phyloP scores from a whole-genome alignment of 2,329 filamentous ascomycete genomes.

The Knoxdaviesia capensis region DNA sequence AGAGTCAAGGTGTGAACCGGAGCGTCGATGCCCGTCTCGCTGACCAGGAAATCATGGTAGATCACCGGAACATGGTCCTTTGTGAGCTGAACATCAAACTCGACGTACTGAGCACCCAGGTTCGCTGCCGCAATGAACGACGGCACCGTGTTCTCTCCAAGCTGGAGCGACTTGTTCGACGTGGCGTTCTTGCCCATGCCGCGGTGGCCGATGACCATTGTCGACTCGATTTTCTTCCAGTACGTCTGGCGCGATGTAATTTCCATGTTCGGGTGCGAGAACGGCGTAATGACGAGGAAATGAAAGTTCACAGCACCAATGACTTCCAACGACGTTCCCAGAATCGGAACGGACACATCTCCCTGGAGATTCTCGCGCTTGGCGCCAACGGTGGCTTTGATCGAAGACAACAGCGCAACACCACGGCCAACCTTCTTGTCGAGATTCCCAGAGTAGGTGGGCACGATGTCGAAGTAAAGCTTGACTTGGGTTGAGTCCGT shows the following conservation, averaged over 20 bases:
- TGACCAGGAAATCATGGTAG: conserved; percentile 95
- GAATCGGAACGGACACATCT: conserved; percentile 78
- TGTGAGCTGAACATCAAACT: conserved; percentile 87
- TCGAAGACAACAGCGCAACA: conserved; percentile 69
- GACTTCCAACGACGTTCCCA: conserved; percentile 68
- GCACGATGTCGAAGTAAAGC: conserved; percentile 82
- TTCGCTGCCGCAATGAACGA: conserved; percentile 96
- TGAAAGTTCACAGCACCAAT: conserved; percentile 96
- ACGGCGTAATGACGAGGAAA: conserved; percentile 86
- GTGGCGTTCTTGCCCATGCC: conserved; percentile 80
- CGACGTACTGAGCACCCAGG: conserved; percentile 57
- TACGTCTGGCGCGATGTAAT: conserved; percentile 83
- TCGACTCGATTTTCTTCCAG: conserved; percentile 80
- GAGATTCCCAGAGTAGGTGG: conserved; percentile 70
- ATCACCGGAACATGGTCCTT: conserved; percentile 97
- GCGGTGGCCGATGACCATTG: conserved; percentile 57
- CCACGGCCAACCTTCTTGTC: conserved; percentile 78
- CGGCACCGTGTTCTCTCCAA: conserved; percentile 88
- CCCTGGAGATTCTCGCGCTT: conserved; percentile 85
- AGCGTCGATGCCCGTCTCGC: conserved; percentile 91
- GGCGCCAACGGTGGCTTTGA: conserved; percentile 64
- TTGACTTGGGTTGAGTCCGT: conserved; percentile 63
- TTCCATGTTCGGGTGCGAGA: conserved; percentile 83
- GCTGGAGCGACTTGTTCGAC: conserved; percentile 67
- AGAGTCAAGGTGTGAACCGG: conserved; percentile 88